phyloP scores from a whole-genome alignment of 2,329 filamentous ascomycete genomes.

The Cryphonectria carpinicola region DNA sequence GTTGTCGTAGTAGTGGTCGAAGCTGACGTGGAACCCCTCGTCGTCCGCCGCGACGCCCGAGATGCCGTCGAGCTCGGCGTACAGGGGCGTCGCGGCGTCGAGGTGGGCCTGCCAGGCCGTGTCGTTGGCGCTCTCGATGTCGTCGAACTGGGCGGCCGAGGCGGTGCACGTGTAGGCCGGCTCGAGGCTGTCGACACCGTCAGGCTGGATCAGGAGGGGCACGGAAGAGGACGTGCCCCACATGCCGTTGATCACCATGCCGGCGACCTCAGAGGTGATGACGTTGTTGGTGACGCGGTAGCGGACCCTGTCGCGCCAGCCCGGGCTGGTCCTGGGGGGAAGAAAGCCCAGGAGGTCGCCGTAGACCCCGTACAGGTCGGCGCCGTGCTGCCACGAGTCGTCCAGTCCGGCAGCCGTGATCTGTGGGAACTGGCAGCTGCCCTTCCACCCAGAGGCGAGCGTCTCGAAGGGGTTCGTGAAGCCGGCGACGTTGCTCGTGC shows the following conservation, averaged over 20 bases:
- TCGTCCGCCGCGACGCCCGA: constrained; percentile 64
- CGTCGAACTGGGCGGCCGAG: constrained; percentile 47
- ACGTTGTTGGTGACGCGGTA: constrained; percentile 82
- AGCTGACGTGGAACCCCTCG: constrained; percentile 68
- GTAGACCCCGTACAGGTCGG: constrained; percentile 79
- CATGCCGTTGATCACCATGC: constrained; percentile 76
- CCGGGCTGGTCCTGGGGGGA: constrained; percentile 49
- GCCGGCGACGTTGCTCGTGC: constrained; percentile 54
- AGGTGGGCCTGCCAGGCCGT: constrained; percentile 68
- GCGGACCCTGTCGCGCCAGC: constrained; percentile 50
- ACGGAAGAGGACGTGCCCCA: constrained; percentile 50
- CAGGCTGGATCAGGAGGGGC: constrained; percentile 56
- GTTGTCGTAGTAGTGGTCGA: constrained; percentile 87
- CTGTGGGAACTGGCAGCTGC: constrained; percentile 80
- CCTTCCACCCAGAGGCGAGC: constrained; percentile 66
- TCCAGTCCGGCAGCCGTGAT: constrained; percentile 73
- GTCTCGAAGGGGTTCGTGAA: constrained; percentile 61
- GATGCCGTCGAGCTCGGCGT: constrained; percentile 64
- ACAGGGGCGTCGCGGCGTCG: constrained; percentile 57
- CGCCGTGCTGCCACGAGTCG: constrained; percentile 74
- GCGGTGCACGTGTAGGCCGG: constrained; percentile 70
- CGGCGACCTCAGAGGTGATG: constrained; percentile 80
- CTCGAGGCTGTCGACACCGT: constrained; percentile 71
- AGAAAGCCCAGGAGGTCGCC: constrained; percentile 70
- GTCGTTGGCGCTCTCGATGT: constrained; percentile 50